Conservation (phyloP, 1,139 yeast genomes). For the Diutina mesorugosa region DNA sequence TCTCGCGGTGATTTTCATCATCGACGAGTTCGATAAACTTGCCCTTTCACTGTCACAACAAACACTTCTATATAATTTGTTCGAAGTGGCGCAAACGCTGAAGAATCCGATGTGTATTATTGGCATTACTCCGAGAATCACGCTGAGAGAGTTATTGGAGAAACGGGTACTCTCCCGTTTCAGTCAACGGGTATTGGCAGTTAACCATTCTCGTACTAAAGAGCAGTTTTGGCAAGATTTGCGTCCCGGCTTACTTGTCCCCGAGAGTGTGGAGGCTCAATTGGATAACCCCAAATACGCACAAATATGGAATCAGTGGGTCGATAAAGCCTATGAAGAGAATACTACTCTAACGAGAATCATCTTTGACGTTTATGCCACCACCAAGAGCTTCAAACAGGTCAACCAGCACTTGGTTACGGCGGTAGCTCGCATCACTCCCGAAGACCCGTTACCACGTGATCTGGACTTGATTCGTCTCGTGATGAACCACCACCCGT, state of each 20-base stretch:
- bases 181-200: constrained; percentile 60
- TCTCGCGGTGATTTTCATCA: constrained; percentile 56
- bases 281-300: constrained; percentile 15
- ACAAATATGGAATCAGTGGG: constrained; percentile 36
- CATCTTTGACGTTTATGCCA: constrained; percentile 36
- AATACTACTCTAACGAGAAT: constrained; percentile 9
- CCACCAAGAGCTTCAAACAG: constrained; percentile 45
- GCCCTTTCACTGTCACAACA: constrained; percentile 52
- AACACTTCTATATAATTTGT: constrained; percentile 71
- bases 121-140: constrained; percentile 67
- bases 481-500: constrained; percentile 11
- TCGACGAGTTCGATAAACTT: constrained; percentile 78
- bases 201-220: constrained; percentile 36
- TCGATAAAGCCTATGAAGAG: constrained; percentile 15
- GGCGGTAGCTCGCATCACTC: constrained; percentile 25
- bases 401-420: constrained; percentile 38
- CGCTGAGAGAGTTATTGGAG: constrained; percentile 70
- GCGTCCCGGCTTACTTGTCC: constrained; percentile 15
- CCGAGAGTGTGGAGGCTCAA: constrained; percentile 7
- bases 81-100: constrained; percentile 72
- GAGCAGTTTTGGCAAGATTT: constrained; percentile 31
- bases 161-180: constrained; percentile 86
- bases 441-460: constrained; percentile 16
- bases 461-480: constrained; percentile 17
- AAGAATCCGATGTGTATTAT: constrained; percentile 70